Conservation (phyloP, 768 basidiomycete species). For the Russula sp. region DNA sequence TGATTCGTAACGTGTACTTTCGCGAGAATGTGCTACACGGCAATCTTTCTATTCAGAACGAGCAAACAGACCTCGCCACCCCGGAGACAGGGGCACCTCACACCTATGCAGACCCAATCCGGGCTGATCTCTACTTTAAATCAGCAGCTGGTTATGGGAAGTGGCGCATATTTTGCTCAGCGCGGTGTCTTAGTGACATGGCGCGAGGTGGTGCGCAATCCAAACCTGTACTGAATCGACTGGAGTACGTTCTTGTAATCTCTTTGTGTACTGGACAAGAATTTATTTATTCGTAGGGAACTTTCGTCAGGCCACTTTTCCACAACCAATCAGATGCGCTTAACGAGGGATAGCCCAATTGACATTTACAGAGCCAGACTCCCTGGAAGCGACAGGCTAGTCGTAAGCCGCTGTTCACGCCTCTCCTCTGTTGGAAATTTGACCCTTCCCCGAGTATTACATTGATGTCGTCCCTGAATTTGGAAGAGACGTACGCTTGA, state of each 20-base stretch:
- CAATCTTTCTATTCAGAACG: background rate
- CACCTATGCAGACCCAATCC: background rate
- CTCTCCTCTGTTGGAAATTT: background rate
- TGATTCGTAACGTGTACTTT: slow-evolving; percentile 2
- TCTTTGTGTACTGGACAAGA: background rate
- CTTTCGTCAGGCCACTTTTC: slow-evolving; percentile 19
- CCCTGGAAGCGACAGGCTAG: slow-evolving; percentile 14
- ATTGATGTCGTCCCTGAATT: slow-evolving; percentile 16
- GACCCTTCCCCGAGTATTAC: slow-evolving; percentile 11
- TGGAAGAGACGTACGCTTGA: slow-evolving; percentile 12
- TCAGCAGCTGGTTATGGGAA: slow-evolving; percentile 3
- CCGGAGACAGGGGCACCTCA: background rate
- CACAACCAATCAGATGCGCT: slow-evolving; percentile 10
- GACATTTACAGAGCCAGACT: slow-evolving; percentile 21
- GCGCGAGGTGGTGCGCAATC: background rate
- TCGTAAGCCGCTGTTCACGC: slow-evolving; percentile 1
- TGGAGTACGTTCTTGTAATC: slow-evolving; percentile 3
- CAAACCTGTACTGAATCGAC: background rate
- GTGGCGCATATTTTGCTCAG: slow-evolving; percentile 10
- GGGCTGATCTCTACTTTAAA: slow-evolving; percentile 14
- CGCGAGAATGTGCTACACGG: slow-evolving; percentile 14
- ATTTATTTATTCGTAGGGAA: slow-evolving; percentile 2
- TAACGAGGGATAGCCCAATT: slow-evolving; percentile 16
- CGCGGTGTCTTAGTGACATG: background rate
- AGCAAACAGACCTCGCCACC: background rate